A percentile compares a stretch with the other conserved stretches of the same genome.
These are phyloP conservation scores for Penicillium sp. DNA, from an alignment of 2,329 filamentous ascomycete species.

Conservation along the genomic window DNA sequence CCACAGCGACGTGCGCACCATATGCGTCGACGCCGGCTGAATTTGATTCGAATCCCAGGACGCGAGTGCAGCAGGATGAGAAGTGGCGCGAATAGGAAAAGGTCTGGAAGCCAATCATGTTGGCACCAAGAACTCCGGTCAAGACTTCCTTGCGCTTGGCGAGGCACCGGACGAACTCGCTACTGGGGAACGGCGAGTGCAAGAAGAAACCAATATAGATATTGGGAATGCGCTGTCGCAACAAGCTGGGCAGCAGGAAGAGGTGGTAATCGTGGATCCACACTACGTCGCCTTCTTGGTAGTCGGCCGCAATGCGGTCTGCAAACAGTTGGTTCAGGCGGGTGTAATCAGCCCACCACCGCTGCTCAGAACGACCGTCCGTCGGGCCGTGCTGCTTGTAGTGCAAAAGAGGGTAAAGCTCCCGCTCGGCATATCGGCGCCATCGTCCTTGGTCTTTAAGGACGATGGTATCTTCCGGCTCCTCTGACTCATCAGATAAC, in stretches of 20 bases:
- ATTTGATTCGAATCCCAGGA: slow-evolving; percentile 87
- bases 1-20: slow-evolving; percentile 83
- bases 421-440: slow-evolving; percentile 87
- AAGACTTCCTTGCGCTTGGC: slow-evolving; percentile 86
- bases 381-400: slow-evolving; percentile 93
- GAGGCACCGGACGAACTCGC: slow-evolving; percentile 89
- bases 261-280: slow-evolving; percentile 95
- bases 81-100: slow-evolving; percentile 96
- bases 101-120: slow-evolving; percentile 93
- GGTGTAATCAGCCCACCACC: slow-evolving; percentile 90
- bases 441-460: slow-evolving; percentile 83
- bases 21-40: slow-evolving; percentile 84
- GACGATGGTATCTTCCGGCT: slow-evolving; percentile 65
- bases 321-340: slow-evolving; percentile 92
- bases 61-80: slow-evolving; percentile 86
- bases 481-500: slow-evolving; percentile 76
- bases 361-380: slow-evolving; percentile 77
- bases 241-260: slow-evolving; percentile 81
- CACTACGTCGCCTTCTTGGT: slow-evolving; percentile 90
- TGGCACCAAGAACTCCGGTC: slow-evolving; percentile 85
- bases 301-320: slow-evolving; percentile 81
- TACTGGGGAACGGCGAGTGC: slow-evolving; percentile 92
- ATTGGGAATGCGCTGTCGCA: slow-evolving; percentile 81
- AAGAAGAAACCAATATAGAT: slow-evolving; percentile 95
- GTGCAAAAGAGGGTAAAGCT: slow-evolving; percentile 90